phyloP scores from a whole-genome alignment of 306 rosid species.

The Gleditsia sinensis region DNA sequence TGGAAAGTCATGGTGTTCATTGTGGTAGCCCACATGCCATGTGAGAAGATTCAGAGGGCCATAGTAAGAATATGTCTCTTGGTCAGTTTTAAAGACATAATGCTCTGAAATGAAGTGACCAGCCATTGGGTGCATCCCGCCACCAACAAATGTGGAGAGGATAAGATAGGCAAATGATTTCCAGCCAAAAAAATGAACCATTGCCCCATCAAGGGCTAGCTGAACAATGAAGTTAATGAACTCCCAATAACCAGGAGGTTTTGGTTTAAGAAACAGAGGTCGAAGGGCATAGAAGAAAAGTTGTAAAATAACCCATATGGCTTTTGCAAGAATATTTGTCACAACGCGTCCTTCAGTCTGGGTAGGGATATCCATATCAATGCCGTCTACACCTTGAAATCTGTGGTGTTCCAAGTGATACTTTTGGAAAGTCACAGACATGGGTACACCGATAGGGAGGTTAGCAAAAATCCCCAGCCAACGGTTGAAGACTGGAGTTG shows the following conservation, averaged over 20 bases:
- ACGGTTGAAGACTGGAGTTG: slow-evolving; percentile 71
- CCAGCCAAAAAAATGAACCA: slow-evolving; percentile 81
- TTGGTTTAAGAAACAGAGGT: slow-evolving; percentile 83
- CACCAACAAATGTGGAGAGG: slow-evolving; percentile 85
- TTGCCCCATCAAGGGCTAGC: slow-evolving; percentile 59
- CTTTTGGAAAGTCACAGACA: slow-evolving; percentile 94
- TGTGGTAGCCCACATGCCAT: slow-evolving; percentile 91
- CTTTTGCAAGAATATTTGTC: slow-evolving; percentile 55
- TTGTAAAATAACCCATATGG: slow-evolving; percentile 78
- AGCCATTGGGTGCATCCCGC: slow-evolving; percentile 99
- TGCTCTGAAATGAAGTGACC: slow-evolving; percentile 97
- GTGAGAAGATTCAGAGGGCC: slow-evolving; percentile 87
- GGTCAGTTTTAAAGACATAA: slow-evolving; percentile 81
- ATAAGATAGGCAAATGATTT: slow-evolving; percentile 75
- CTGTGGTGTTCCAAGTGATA: slow-evolving; percentile 96
- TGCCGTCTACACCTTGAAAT: slow-evolving; percentile 90
- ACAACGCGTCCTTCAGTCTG: slow-evolving; percentile 72
- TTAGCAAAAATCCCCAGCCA: slow-evolving; percentile 92
- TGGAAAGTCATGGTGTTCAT: slow-evolving; percentile 94
- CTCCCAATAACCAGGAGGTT: slow-evolving; percentile 92
- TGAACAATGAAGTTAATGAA: slow-evolving; percentile 70
- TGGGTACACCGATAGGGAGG: slow-evolving; percentile 93
- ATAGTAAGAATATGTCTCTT: slow-evolving; percentile 92
- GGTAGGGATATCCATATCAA: slow-evolving; percentile 93
- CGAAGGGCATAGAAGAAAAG: slow-evolving; percentile 90